Percentiles rank a stretch among this genome's conserved stretches.
phyloP scores from a whole-genome alignment of 179 eudicot species.

The Beta macrorhiza region DNA sequence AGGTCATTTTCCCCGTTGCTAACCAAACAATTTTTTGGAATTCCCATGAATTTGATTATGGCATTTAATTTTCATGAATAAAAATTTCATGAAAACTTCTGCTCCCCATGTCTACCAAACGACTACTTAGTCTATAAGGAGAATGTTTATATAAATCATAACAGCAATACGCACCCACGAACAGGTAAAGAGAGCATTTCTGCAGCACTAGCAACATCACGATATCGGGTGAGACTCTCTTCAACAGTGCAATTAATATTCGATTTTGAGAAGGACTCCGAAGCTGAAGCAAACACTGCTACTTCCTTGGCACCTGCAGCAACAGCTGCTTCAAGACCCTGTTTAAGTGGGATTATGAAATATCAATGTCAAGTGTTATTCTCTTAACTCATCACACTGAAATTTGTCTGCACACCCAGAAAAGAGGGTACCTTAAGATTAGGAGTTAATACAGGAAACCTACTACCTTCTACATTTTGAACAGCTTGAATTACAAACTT shows the following conservation, averaged over 20 bases:
- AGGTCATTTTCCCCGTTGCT: too few species aligned
- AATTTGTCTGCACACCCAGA: conserved; percentile 6
- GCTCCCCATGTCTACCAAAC: too few species aligned
- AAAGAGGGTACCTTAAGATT: conserved; percentile 63
- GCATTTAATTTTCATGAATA: too few species aligned
- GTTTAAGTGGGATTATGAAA: conserved; percentile 6
- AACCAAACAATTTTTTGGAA: too few species aligned
- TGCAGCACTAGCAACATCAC: conserved; percentile 67
- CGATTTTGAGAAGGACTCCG: conserved; percentile 88
- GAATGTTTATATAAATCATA: not conserved
- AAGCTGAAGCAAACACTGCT: conserved; percentile 94
- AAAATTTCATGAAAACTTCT: too few species aligned
- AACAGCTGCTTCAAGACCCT: conserved; percentile 97
- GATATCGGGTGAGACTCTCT: conserved; percentile 82
- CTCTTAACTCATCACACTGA: not conserved
- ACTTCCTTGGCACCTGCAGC: conserved; percentile 95
- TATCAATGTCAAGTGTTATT: not conserved
- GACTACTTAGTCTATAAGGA: not conserved
- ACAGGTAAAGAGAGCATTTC: conserved; percentile 62
- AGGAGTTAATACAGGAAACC: conserved; percentile 80
- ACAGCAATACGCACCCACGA: conserved; percentile 65
- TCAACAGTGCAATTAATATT: conserved; percentile 89
- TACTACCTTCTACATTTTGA: conserved; percentile 45
- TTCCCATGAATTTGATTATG: too few species aligned
- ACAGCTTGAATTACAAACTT: conserved; percentile 75